phyloP scores from a whole-genome alignment of 441 rosid species.

The Eruca vesicaria region DNA sequence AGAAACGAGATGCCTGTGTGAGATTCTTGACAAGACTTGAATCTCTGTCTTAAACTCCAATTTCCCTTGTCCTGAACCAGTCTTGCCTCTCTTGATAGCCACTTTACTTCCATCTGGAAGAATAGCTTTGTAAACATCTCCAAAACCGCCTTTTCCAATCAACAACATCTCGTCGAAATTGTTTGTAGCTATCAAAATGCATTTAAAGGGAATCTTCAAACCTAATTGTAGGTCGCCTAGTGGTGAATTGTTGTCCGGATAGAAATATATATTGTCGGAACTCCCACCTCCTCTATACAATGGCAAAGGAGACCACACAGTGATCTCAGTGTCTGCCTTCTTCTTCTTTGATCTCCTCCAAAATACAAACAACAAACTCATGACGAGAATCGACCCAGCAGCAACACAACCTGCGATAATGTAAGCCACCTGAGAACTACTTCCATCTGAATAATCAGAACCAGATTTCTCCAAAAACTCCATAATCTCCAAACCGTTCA shows the following conservation, averaged over 20 bases:
- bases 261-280: neutral
- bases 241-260: neutral
- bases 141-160: conserved; percentile 34
- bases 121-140: conserved; percentile 31
- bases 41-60: conserved; percentile 34
- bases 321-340: neutral
- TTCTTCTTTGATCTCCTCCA: conserved; percentile 1
- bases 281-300: conserved; percentile 15
- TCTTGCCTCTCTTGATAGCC: conserved; percentile 28
- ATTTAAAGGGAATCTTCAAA: conserved; percentile 22
- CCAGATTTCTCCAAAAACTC: neutral
- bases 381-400: neutral
- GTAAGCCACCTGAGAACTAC: neutral
- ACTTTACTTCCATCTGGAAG: conserved; percentile 21
- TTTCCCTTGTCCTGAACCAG: conserved; percentile 28
- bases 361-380: neutral
- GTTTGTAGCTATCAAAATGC: conserved; percentile 25
- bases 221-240: neutral
- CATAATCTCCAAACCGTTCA: neutral
- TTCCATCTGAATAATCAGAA: neutral
- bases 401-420: neutral
- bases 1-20: conserved; percentile 27
- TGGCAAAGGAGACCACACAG: conserved; percentile 17
- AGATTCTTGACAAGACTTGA: conserved; percentile 28
- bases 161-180: conserved; percentile 14